Percentiles rank a stretch among this genome's conserved stretches.
Conservation (phyloP, 345 rosid genomes). For the Anacardium occidentale region DNA sequence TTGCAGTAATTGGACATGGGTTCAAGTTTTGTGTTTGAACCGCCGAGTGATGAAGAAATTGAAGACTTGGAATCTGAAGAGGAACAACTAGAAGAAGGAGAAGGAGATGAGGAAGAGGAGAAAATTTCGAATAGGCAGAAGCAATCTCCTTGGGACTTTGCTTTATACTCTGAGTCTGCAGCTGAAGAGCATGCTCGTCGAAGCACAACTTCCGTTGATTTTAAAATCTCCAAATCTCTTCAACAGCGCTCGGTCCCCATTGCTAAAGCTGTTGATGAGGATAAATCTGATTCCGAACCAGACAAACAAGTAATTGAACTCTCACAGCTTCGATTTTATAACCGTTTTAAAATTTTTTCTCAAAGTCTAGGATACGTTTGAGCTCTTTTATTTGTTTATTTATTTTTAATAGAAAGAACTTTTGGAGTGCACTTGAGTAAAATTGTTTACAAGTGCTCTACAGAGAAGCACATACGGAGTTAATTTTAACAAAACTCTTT, state of each 20-base stretch:
- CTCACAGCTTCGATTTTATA: neutral
- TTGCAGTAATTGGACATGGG: conserved; percentile 33
- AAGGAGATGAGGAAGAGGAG: conserved; percentile 29
- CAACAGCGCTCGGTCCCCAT: conserved; percentile 40
- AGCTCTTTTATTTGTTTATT: neutral
- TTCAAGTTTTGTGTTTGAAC: conserved; percentile 51
- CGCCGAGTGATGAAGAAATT: conserved; percentile 68
- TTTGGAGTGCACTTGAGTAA: too few relatives aligned
- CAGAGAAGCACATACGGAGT: too few relatives aligned
- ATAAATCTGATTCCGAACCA: conserved; percentile 54
- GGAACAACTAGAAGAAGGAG: conserved; percentile 35
- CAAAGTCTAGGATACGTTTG: neutral
- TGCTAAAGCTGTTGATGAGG: conserved; percentile 25
- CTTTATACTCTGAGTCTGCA: conserved; percentile 73
- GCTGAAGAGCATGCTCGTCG: conserved; percentile 92
- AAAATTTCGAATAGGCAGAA: conserved; percentile 24
- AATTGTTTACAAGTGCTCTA: too few relatives aligned
- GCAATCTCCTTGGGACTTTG: conserved; percentile 94
- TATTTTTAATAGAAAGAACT: neutral
- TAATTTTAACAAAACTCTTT: too few relatives aligned
- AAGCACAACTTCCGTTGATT: conserved; percentile 84
- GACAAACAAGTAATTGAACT: conserved; percentile 53
- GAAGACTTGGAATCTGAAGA: conserved; percentile 32
- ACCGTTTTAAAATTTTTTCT: neutral
- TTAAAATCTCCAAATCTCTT: conserved; percentile 69